Evolutionary conservation across 164 flowering plant genomes (phyloP).

Genomic region (Berberis thunbergii): DNA sequence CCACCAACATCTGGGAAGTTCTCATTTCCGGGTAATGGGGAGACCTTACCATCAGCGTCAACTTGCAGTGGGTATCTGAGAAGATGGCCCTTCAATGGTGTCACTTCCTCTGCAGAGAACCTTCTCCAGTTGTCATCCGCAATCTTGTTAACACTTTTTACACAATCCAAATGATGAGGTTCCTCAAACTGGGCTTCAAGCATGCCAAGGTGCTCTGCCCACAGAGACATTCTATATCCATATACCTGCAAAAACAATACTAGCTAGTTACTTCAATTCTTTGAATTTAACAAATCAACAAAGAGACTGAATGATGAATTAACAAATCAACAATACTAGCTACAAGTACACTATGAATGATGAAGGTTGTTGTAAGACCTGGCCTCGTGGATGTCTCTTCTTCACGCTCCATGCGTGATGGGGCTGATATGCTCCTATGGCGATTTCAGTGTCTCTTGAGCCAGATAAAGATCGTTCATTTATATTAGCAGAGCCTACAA

Average conservation of each 20-base stretch:
- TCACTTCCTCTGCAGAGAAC: slow-evolving; percentile 30
- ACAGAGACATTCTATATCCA: slow-evolving; percentile 81
- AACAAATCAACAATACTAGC: too few relatives aligned
- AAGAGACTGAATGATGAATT: too few relatives aligned
- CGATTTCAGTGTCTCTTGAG: slow-evolving; percentile 82
- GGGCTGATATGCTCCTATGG: slow-evolving; percentile 90
- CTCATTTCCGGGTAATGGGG: slow-evolving; percentile 46
- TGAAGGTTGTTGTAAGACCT: slow-evolving; percentile 28
- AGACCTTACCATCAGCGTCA: slow-evolving; percentile 50
- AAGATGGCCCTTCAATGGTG: slow-evolving; percentile 56
- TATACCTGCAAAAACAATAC: slow-evolving; percentile 41
- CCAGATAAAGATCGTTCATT: slow-evolving; percentile 86
- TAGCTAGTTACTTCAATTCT: not conserved
- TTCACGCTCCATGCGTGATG: slow-evolving; percentile 48
- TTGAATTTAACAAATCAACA: not conserved
- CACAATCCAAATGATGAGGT: slow-evolving; percentile 62
- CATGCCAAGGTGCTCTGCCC: slow-evolving; percentile 77
- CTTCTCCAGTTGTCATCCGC: slow-evolving; percentile 67
- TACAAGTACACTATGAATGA: not conserved
- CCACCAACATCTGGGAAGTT: slow-evolving; percentile 78
- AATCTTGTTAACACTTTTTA: slow-evolving; percentile 43
- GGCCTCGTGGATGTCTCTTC: slow-evolving; percentile 59
- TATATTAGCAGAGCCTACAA: slow-evolving; percentile 79
- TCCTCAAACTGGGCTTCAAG: slow-evolving; percentile 26
- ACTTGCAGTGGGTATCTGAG: slow-evolving; percentile 68